Evolutionary conservation across 1,284 basidiomycete species (phyloP), one percentile per base, ranked within the genome.

Genomic region (Paramarasmius palmivorus): DNA sequence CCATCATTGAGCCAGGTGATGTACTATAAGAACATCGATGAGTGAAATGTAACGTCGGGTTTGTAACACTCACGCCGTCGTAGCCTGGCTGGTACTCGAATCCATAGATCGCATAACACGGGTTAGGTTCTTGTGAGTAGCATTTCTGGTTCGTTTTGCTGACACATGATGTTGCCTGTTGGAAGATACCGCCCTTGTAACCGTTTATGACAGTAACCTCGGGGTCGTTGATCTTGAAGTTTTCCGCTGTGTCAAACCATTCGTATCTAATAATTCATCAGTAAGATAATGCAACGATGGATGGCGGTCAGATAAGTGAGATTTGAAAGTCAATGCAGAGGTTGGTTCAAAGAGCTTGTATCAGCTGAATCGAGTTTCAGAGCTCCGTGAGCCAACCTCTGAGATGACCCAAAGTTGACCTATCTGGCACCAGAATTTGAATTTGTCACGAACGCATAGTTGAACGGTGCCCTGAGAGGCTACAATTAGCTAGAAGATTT

Each of bases 1-100:
- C 71, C 75, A 57, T 81, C 73, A 39, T 77, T 69, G 17, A 86
- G 76, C 88, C 88, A 90, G 37, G 76, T 77, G 62, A 90, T 83
- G 64, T 87, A 87, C 66, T 83, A 32, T 10, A 25, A 25, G 15
- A 17, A 15, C 1, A 29, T 32, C 22, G 22, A 15, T 23, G 8
- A 25, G 7, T n/a, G 25, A 46, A 26, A 14, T 17, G 29, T 7
- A 8, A n/a, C 12, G 9, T n/a, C 7, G 44, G 29, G 25, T 4
- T 23, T 8, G 3, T 9, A 29, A 14, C 5, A 32, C 44, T 46
- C 17, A 46, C 44, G 15, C 44, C 44, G 25, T 46, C 44, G 25
- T 46, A 46, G n/a, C 44, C 44, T 29, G 44, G 44, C 19, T 29
- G 25, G 32, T 46, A 46, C 25, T 46, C 44, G 25, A 46, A 46